phyloP scores from a whole-genome alignment of 2,329 filamentous ascomycete genomes.

The Penicillium sp. region DNA sequence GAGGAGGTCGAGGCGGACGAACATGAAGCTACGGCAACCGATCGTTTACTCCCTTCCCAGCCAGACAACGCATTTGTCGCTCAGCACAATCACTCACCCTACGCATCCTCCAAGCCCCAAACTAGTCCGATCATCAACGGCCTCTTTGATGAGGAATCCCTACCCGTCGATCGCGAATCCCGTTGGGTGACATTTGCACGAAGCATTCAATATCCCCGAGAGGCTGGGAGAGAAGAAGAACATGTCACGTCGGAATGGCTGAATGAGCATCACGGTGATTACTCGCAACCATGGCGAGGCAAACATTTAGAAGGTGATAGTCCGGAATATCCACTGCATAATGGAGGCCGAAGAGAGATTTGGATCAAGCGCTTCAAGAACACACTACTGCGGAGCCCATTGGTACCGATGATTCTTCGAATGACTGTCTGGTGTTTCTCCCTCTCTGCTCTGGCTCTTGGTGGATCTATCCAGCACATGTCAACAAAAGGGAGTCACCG shows the following conservation, averaged over 20 bases:
- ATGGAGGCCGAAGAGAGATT: constrained; percentile 51
- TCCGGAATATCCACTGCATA: constrained; percentile 50
- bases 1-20: constrained; percentile 38
- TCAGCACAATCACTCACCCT: constrained; percentile 47
- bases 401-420: constrained; percentile 82
- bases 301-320: constrained; percentile 49
- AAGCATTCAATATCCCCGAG: constrained; percentile 43
- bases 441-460: constrained; percentile 74
- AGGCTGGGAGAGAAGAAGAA: constrained; percentile 39
- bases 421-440: constrained; percentile 81
- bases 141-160: constrained; percentile 11
- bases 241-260: constrained; percentile 48
- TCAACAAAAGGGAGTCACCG: constrained; percentile 50
- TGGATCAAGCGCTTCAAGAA: constrained; percentile 64
- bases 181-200: constrained; percentile 49
- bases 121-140: constrained; percentile 4
- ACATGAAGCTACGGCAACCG: constrained; percentile 34
- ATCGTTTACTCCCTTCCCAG: constrained; percentile 38
- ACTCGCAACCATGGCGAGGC: constrained; percentile 54
- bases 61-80: constrained; percentile 45
- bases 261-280: constrained; percentile 46
- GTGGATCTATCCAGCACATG: constrained; percentile 68
- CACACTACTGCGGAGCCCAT: constrained; percentile 72
- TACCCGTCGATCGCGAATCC: constrained; percentile 36
- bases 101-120: constrained; percentile 29